These are phyloP conservation scores for Juncus inflexus DNA, from an alignment of 176 grass and related monocot species.

Conservation along the genomic window DNA sequence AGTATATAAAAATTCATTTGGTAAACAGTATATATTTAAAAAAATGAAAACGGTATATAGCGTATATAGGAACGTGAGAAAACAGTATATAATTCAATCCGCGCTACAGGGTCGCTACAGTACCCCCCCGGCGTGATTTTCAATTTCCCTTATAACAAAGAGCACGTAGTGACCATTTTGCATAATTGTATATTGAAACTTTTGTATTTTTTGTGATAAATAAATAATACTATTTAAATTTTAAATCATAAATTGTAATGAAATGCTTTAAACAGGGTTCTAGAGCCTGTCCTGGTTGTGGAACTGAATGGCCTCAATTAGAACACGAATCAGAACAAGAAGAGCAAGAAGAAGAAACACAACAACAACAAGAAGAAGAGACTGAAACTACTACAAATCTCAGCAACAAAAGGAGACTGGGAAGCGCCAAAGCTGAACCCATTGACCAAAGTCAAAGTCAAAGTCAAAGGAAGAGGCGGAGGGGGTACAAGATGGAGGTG, in stretches of 20 bases:
- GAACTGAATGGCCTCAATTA: conserved; percentile 48
- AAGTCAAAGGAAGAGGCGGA: conserved; percentile 20
- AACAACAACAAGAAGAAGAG: conserved; percentile 8
- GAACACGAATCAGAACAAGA: conserved; percentile 37
- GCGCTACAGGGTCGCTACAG: not conserved
- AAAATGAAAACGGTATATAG: no score
- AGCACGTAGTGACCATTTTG: not conserved
- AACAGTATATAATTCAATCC: not conserved
- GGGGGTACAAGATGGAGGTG: conserved; percentile 1
- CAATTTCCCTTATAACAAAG: not conserved
- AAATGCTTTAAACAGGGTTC: conserved; percentile 33
- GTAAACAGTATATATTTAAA: no score
- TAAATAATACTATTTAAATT: not conserved
- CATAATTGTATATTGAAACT: not conserved
- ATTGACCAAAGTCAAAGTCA: conserved; percentile 13
- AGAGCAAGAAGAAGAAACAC: conserved; percentile 11
- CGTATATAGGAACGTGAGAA: no score
- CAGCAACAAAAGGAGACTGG: not conserved
- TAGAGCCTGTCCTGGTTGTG: conserved; percentile 64
- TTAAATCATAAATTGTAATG: not conserved
- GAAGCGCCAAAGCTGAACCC: conserved; percentile 5
- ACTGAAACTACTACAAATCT: conserved; percentile 15
- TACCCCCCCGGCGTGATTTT: no score
- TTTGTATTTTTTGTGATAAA: not conserved
- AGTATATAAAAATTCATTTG: no score